These are phyloP conservation scores for Oryza meridionalis DNA, from an alignment of 176 grass and related monocot genomes.

Conservation along the genomic window DNA sequence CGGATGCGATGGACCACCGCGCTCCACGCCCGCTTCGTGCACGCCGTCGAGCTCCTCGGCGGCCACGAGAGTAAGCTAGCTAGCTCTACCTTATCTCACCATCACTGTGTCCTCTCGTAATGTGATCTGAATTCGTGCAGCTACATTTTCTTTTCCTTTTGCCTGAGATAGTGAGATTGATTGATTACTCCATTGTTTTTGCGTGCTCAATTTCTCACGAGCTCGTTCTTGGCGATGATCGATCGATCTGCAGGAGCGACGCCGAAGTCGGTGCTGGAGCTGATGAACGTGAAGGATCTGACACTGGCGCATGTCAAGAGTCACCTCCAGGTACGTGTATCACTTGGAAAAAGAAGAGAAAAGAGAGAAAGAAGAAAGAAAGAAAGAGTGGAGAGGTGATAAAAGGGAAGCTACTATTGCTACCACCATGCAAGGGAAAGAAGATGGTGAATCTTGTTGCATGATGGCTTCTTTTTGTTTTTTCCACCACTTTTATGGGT, in stretches of 20 bases:
- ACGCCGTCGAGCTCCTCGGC: constrained; percentile 96
- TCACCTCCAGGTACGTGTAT: constrained; percentile 81
- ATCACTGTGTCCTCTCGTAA: not conserved
- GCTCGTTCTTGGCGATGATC: constrained; percentile 3
- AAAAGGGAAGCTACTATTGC: constrained; percentile 24
- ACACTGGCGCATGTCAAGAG: constrained; percentile 99
- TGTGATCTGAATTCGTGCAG: not conserved
- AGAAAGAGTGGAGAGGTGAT: not conserved
- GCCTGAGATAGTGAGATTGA: not conserved
- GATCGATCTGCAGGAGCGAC: constrained; percentile 71
- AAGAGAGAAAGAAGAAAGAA: not conserved
- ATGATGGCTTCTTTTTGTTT: constrained; percentile 45
- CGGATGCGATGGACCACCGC: constrained; percentile 96
- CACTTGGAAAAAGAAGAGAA: not conserved
- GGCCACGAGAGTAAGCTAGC: constrained; percentile 85
- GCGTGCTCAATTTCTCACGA: constrained; percentile 38
- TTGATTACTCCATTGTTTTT: not conserved
- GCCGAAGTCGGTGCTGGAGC: constrained; percentile 95
- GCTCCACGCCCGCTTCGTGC: constrained; percentile 88
- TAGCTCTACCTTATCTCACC: not conserved
- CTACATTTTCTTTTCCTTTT: constrained; percentile 9
- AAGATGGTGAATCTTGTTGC: constrained; percentile 32
- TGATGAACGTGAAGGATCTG: constrained; percentile 99
- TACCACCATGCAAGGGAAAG: constrained; percentile 33
- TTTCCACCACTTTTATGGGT: constrained; percentile 31